Evolutionary conservation across 768 basidiomycete genomes (phyloP), one percentile per base, ranked within the genome.

Genomic region (Auriscalpium orientale): DNA sequence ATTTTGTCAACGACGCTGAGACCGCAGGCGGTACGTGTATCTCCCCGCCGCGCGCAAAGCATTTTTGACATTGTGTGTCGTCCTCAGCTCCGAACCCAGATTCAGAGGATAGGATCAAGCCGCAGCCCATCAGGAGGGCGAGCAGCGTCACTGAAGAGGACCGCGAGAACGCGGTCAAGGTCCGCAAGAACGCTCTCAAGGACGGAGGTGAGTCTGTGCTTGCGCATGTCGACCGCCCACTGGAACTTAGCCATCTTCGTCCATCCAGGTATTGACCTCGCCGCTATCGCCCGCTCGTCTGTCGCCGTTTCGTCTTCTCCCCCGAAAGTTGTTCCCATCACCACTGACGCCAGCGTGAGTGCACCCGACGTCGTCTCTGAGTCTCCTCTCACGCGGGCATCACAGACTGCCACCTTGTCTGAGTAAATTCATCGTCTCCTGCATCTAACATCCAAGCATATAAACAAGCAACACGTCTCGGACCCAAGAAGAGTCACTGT

Each of bases 221-320:
- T 51, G 36, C 37, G 43, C 40, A 36, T 36, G 56, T 54, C 22
- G 12, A 18, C 21, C 52, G 38, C 49, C 8, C 4, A 7, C 12
- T 12, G 16, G 7, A 8, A 9, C 13, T 22, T 22, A 44, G 36
- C 18, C 47, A 49, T 59, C 12, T 38, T 22, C 28, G 46, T 21
- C 8, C 18, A 56, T 13, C 46, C 57, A 66, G 63, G 56, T 16
- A 71, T 82, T 45, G 88, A 93, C 70, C 79, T 95, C 56, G 77
- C 80, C 36, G 76, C 85, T 54, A 94, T 95, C 64, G 92, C 92
- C 13, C 83, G 89, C 63, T 89, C 89, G 55, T 92, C 90, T 9
- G 79, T 77, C 57, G 91, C 85, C 12, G 80, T 83, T 33, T 82
- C 80, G 59, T 72, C 70, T 57, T 85, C 80, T 59, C 85, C 76